A percentile compares a stretch with the other conserved stretches of the same genome.
Evolutionary conservation across 345 rosid genomes (phyloP).

Genomic region (Citrus reticulata): DNA sequence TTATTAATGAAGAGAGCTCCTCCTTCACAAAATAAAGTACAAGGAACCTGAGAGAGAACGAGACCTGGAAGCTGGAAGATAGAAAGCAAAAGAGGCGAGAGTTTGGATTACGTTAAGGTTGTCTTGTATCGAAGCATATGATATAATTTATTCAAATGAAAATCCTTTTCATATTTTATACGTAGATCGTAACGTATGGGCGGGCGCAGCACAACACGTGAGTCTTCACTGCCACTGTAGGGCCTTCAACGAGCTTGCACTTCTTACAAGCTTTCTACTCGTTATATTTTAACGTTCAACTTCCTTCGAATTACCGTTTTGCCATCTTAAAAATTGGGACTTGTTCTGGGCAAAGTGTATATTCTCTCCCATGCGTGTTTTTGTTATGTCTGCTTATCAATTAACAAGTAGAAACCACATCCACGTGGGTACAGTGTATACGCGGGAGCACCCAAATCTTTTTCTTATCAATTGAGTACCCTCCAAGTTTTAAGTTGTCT

Average conservation of each 20-base stretch:
- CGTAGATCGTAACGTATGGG: not conserved
- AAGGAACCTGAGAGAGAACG: too few relatives aligned
- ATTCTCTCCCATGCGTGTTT: too few relatives aligned
- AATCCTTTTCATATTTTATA: too few relatives aligned
- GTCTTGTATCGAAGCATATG: conserved; percentile 13
- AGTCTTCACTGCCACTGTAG: not conserved
- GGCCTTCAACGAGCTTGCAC: not conserved
- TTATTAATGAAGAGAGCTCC: not conserved
- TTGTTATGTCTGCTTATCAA: too few relatives aligned
- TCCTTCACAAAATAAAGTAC: not conserved
- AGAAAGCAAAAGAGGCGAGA: not conserved
- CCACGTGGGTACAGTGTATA: too few relatives aligned
- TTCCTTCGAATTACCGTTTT: not conserved
- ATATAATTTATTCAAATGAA: not conserved
- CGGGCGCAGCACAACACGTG: conserved; percentile 9
- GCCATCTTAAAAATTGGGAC: not conserved
- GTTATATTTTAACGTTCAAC: too few relatives aligned
- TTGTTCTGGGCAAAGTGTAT: too few relatives aligned
- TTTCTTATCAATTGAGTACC: not conserved
- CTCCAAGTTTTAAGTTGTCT: not conserved
- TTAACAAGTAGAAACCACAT: too few relatives aligned
- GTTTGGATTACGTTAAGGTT: conserved; percentile 22
- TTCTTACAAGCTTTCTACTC: not conserved
- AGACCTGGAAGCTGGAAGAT: not conserved
- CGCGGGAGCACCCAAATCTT: too few relatives aligned